Evolutionary conservation across 2,329 filamentous ascomycete genomes (phyloP).

Genomic region (Arachnopeziza araneosa): DNA sequence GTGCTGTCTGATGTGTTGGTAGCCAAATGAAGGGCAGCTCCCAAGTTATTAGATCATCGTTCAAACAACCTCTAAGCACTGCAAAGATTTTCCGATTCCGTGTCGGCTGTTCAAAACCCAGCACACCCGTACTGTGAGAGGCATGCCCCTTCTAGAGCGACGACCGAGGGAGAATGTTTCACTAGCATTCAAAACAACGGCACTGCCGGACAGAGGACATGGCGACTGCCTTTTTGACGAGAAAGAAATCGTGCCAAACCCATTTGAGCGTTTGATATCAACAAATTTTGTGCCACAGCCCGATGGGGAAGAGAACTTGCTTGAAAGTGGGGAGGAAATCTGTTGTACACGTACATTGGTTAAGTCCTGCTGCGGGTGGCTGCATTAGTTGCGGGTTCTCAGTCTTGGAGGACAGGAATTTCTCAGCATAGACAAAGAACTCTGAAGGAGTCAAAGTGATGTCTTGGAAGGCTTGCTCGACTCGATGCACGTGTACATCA

Average conservation of each 20-base stretch:
- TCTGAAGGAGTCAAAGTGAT: conserved; percentile 15
- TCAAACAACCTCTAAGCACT: conserved; percentile 24
- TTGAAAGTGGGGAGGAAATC: conserved; percentile 26
- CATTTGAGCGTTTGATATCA: conserved; percentile 29
- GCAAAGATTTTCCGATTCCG: conserved; percentile 28
- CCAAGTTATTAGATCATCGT: conserved; percentile 18
- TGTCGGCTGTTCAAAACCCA: conserved; percentile 11
- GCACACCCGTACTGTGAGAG: background rate
- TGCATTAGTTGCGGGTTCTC: conserved; percentile 42
- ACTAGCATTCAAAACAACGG: conserved; percentile 20
- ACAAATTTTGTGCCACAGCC: conserved; percentile 25
- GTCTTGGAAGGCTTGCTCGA: conserved; percentile 37
- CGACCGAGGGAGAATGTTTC: conserved; percentile 29
- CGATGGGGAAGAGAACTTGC: conserved; percentile 28
- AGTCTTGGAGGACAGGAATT: conserved; percentile 15
- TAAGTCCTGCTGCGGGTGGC: conserved; percentile 34
- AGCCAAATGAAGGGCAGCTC: conserved; percentile 11
- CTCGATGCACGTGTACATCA: conserved; percentile 49
- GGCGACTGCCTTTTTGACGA: conserved; percentile 24
- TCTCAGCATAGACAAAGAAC: conserved; percentile 43
- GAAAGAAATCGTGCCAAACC: conserved; percentile 20
- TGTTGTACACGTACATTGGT: conserved; percentile 26
- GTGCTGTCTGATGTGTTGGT: conserved; percentile 4
- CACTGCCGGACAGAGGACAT: conserved; percentile 21
- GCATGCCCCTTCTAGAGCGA: conserved; percentile 22